Evolutionary conservation across 139 green algal species (phyloP), one percentile per base, ranked within the genome.

Genomic region (Chlorella sp.): DNA sequence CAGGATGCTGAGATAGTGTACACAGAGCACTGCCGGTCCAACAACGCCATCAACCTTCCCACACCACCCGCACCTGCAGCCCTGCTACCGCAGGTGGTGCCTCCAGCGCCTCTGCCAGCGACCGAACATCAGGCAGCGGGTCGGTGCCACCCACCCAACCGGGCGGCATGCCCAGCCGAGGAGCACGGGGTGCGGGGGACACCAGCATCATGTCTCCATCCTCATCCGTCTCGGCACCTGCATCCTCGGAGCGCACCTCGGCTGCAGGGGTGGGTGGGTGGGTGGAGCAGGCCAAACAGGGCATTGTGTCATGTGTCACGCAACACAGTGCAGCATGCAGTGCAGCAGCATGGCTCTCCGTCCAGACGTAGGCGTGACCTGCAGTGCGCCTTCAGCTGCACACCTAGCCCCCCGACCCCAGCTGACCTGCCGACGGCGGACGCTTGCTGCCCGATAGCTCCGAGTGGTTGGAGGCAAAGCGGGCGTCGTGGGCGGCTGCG

Each of bases 31-130:
- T 0, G 63, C 28, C 26, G 63, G 63, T 5, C 3, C 20, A 55
- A 44, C 15, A 7, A 18, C 20, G 30, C 65, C 39, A 20, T 18
- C 69, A 11, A 7, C 39, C 70, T 5, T 9, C 23, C 7, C 34
- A 18, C 70, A 82, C 38, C 65, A 76, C 64, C 25, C 78, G 20
- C 13, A 74, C 84, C 86, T 89, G 47, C 68, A 89, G 26, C 26
- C 44, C 81, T 15, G 81, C 23, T 2, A 78, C 38, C 6, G 74
- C 26, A 0, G 57, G 39, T 2, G 85, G 80, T 36, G 60, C 64
- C 64, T 91, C 73, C 20, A 91, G 70, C 12, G 87, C 87, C 18
- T 88, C 87, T 7, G 47, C 85, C 78, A 91, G 81, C 26, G 80
- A 85, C n/a, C 69, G 56, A 12, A 91, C 70, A 57, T 88, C 72